Evolutionary conservation across 2,329 filamentous ascomycete species (phyloP).

Genomic region (Fusarium miscanthi): DNA sequence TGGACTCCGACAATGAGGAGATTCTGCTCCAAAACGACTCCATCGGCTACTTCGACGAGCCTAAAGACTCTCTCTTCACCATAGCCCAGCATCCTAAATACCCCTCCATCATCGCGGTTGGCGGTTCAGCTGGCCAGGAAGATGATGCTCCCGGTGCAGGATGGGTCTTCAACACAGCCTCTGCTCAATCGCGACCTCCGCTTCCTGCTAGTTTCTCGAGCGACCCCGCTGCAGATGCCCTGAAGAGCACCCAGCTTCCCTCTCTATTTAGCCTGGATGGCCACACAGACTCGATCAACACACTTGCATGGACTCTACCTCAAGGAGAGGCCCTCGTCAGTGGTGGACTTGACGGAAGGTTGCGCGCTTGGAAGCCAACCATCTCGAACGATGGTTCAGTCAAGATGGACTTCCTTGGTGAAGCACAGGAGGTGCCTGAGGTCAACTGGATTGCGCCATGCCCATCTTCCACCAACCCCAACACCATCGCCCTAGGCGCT

Average conservation of each 20-base stretch:
- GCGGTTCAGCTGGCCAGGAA: slow-evolving; percentile 73
- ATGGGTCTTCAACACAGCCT: slow-evolving; percentile 83
- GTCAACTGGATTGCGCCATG: slow-evolving; percentile 90
- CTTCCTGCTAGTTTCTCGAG: slow-evolving; percentile 81
- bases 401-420: slow-evolving; percentile 73
- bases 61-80: slow-evolving; percentile 92
- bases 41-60: slow-evolving; percentile 87
- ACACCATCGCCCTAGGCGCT: slow-evolving; percentile 88
- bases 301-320: slow-evolving; percentile 85
- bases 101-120: slow-evolving; percentile 84
- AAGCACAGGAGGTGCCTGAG: slow-evolving; percentile 91
- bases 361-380: slow-evolving; percentile 74
- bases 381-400: slow-evolving; percentile 60
- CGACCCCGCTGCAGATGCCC: slow-evolving; percentile 64
- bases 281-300: slow-evolving; percentile 91
- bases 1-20: slow-evolving; percentile 84
- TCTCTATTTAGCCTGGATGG: slow-evolving; percentile 83
- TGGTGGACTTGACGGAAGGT: slow-evolving; percentile 85
- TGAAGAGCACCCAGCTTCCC: slow-evolving; percentile 66
- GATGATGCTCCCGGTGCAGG: slow-evolving; percentile 78
- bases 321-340: slow-evolving; percentile 86
- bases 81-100: slow-evolving; percentile 91
- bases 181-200: slow-evolving; percentile 71
- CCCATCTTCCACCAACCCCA: slow-evolving; percentile 76
- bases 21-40: slow-evolving; percentile 91